Conservation (phyloP, 2,329 filamentous ascomycete genomes). For the Epicoccum nigrum region DNA sequence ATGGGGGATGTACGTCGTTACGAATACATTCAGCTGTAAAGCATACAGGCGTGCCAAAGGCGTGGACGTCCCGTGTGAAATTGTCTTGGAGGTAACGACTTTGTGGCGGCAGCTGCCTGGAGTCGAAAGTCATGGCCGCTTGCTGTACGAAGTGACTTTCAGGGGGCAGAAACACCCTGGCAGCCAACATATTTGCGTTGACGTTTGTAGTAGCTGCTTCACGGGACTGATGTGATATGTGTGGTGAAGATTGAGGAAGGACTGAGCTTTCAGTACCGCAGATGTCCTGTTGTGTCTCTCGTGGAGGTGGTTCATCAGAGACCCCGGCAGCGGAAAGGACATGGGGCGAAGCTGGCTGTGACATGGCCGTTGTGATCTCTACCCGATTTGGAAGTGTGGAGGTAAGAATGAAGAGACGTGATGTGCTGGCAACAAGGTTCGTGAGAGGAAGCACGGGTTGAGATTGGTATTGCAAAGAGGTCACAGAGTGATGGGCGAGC, state of each 20-base stretch:
- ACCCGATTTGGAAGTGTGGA: conserved; percentile 21
- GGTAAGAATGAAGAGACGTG: conserved; percentile 21
- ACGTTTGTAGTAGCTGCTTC: conserved; percentile 21
- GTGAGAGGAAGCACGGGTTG: conserved; percentile 39
- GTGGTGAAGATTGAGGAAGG: conserved; percentile 19
- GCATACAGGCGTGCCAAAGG: conserved; percentile 19
- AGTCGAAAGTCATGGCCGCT: conserved; percentile 21
- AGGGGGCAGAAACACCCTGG: conserved; percentile 17
- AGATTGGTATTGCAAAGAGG: conserved; percentile 19
- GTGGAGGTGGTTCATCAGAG: conserved; percentile 23
- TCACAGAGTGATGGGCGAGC: conserved; percentile 22
- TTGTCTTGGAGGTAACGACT: conserved; percentile 18
- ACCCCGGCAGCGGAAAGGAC: conserved; percentile 29
- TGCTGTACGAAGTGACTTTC: conserved; percentile 6
- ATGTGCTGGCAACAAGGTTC: conserved; percentile 34
- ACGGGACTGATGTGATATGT: conserved; percentile 16
- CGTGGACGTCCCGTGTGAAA: conserved; percentile 18
- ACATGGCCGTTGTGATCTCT: conserved; percentile 39
- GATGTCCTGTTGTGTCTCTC: conserved; percentile 22
- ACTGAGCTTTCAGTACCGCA: conserved; percentile 28
- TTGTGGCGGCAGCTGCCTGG: conserved; percentile 31
- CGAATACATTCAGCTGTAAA: conserved; percentile 15
- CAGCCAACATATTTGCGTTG: conserved; percentile 23
- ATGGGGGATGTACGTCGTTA: conserved; percentile 36
- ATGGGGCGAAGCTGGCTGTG: conserved; percentile 37